phyloP scores from a whole-genome alignment of 306 rosid genomes.

The Pyrus communis region DNA sequence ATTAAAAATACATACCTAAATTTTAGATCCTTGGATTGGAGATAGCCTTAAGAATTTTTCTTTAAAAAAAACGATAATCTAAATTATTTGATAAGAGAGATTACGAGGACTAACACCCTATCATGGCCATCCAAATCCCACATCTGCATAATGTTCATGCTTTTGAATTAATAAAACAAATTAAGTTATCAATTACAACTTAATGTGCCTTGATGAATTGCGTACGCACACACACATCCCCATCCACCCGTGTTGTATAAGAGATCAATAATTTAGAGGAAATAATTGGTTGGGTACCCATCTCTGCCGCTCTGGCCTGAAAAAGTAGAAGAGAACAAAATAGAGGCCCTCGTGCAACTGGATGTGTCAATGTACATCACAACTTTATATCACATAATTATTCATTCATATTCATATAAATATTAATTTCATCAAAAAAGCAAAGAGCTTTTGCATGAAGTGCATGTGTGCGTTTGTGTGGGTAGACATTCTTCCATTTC shows the following conservation, averaged over 20 bases:
- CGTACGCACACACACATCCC: neutral
- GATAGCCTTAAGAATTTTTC: too few relatives aligned
- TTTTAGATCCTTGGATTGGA: too few relatives aligned
- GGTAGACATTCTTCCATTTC: slow-evolving; percentile 42
- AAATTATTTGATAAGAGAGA: neutral
- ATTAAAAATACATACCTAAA: too few relatives aligned
- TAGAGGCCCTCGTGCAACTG: slow-evolving; percentile 94
- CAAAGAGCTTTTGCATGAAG: slow-evolving; percentile 12
- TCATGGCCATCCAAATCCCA: neutral
- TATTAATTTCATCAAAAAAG: slow-evolving; percentile 11
- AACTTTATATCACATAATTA: slow-evolving; percentile 13
- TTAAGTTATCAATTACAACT: neutral
- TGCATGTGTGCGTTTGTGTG: slow-evolving; percentile 45
- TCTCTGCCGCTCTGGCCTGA: slow-evolving; percentile 36
- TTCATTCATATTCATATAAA: neutral
- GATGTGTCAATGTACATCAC: slow-evolving; percentile 48
- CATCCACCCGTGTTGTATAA: neutral
- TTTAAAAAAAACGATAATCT: neutral
- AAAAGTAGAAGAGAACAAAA: slow-evolving; percentile 58
- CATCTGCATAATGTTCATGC: neutral
- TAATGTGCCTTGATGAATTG: neutral
- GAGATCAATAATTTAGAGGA: slow-evolving; percentile 42
- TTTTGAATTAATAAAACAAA: neutral
- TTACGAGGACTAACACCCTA: too few relatives aligned
- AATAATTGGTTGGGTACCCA: slow-evolving; percentile 28